phyloP scores from a whole-genome alignment of 2,329 filamentous ascomycete genomes.

The Aureobasidium vineae region DNA sequence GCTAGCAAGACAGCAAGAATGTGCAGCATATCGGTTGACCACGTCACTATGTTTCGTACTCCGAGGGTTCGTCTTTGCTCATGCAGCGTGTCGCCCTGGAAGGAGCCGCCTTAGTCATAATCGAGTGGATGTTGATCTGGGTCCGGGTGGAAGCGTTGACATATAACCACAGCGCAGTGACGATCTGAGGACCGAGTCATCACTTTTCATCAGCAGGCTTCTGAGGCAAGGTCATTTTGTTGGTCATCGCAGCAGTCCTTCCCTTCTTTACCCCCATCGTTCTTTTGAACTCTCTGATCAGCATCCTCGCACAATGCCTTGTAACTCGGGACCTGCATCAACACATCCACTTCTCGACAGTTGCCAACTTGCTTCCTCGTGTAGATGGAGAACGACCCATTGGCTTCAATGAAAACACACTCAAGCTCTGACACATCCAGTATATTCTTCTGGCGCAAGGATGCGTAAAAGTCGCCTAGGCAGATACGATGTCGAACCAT shows the following conservation, averaged over 20 bases:
- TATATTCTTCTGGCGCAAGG: conserved; percentile 2
- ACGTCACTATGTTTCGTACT: too few relatives aligned
- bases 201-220: not conserved
- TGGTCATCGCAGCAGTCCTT: not conserved
- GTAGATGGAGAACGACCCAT: not conserved
- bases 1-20: too few relatives aligned
- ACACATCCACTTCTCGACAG: not conserved
- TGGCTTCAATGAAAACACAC: conserved; percentile 8
- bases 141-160: too few relatives aligned
- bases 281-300: not conserved
- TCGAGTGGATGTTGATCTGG: too few relatives aligned
- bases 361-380: not conserved
- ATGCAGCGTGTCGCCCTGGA: too few relatives aligned
- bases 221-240: not conserved
- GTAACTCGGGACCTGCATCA: conserved; percentile 6
- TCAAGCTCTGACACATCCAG: not conserved
- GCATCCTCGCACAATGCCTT: conserved; percentile 2
- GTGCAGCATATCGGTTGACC: too few relatives aligned
- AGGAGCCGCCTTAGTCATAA: too few relatives aligned
- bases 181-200: not conserved
- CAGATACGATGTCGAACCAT: not conserved
- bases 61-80: too few relatives aligned
- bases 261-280: not conserved
- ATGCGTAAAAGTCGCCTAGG: conserved; percentile 1
- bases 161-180: too few relatives aligned